These are phyloP conservation scores for Geosiphon pyriformis DNA, from an alignment of 192 early-diverging fungal species.

Conservation along the genomic window DNA sequence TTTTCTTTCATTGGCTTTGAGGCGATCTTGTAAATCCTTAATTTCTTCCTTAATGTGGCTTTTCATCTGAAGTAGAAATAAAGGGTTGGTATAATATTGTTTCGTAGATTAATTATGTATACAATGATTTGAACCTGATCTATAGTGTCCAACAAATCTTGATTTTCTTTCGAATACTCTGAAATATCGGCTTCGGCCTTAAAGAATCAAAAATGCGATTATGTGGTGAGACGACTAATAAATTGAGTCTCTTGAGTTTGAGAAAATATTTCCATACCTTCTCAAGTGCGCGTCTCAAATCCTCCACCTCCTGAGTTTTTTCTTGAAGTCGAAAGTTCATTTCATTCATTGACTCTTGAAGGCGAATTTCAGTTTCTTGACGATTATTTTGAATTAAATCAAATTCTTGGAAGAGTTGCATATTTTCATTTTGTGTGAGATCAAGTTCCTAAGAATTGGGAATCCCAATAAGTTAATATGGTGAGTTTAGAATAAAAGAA, in stretches of 20 bases:
- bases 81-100: too few species aligned
- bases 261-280: conserved; percentile 17
- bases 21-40: conserved; percentile 22
- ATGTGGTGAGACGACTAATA: neutral
- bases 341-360: conserved; percentile 23
- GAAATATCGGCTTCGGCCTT: neutral
- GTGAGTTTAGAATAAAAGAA: conserved; percentile 1
- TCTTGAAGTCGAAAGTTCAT: conserved; percentile 26
- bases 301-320: conserved; percentile 28
- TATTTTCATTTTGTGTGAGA: conserved; percentile 5
- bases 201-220: neutral
- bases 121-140: conserved; percentile 1
- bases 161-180: neutral
- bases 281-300: conserved; percentile 27
- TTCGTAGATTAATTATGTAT: too few species aligned
- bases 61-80: too few species aligned
- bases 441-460: neutral
- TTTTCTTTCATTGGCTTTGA: conserved; percentile 16
- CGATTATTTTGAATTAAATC: conserved; percentile 7
- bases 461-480: neutral
- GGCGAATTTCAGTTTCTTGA: conserved; percentile 16
- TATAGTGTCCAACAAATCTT: neutral
- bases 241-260: neutral
- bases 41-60: conserved; percentile 21
- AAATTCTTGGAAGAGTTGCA: conserved; percentile 15